A percentile compares a stretch with the other conserved stretches of the same genome.
These are phyloP conservation scores for Selaginella moellendorffii DNA, from an alignment of 75 land plant species.

Conservation along the genomic window DNA sequence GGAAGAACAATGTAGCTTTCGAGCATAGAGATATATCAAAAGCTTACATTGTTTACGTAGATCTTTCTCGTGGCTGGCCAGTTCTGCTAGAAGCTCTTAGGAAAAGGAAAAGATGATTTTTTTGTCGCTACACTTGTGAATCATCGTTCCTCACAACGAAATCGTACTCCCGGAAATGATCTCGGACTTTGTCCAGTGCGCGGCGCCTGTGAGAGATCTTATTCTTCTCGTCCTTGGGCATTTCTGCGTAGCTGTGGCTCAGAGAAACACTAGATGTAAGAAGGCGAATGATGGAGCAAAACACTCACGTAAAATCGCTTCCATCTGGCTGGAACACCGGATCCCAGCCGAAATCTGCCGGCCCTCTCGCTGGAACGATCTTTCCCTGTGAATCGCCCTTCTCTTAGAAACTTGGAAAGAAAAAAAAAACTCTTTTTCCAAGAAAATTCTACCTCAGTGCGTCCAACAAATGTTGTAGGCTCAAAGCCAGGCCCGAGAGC, in stretches of 20 bases:
- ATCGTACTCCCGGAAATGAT: constrained; percentile 34
- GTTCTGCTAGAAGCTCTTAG: too few relatives aligned
- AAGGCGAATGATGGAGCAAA: neutral
- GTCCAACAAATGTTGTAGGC: constrained; percentile 73
- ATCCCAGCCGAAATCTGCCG: constrained; percentile 93
- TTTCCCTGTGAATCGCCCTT: constrained; percentile 66
- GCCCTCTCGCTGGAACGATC: constrained; percentile 81
- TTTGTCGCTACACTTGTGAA: too few relatives aligned
- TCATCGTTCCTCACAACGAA: neutral
- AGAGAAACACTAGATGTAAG: neutral
- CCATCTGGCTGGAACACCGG: constrained; percentile 96
- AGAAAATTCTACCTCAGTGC: constrained; percentile 63
- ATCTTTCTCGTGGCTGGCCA: too few relatives aligned
- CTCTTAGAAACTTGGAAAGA: too few relatives aligned
- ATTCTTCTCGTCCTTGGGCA: constrained; percentile 92
- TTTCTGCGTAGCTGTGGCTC: constrained; percentile 88
- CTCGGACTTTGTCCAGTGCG: constrained; percentile 66
- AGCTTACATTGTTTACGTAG: too few relatives aligned
- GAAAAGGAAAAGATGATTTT: too few relatives aligned
- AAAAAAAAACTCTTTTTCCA: too few relatives aligned
- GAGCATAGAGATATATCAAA: too few relatives aligned
- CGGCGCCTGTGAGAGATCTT: constrained; percentile 79
- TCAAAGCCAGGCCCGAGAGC: constrained; percentile 77
- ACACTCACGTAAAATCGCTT: constrained; percentile 59
- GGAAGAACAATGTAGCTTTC: too few relatives aligned